Evolutionary conservation across 495 filamentous ascomycete species (phyloP).

Genomic region (Glonium stellatum): DNA sequence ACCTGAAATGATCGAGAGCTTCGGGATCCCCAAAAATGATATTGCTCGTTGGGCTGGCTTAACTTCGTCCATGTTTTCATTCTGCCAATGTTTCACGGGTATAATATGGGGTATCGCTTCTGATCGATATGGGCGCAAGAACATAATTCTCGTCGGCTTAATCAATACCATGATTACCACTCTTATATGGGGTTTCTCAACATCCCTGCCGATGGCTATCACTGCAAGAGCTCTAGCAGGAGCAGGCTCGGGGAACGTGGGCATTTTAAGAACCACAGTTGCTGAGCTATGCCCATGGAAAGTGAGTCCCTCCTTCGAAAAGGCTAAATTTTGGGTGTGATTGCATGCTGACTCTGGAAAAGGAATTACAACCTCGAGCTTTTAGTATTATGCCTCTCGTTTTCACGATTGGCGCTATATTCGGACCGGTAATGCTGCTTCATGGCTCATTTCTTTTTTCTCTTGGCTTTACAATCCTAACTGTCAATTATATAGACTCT

Average conservation of each 20-base stretch:
- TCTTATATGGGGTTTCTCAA: conserved; percentile 72
- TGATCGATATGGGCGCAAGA: conserved; percentile 68
- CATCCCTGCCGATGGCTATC: conserved; percentile 64
- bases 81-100: conserved; percentile 65
- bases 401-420: conserved; percentile 73
- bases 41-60: conserved; percentile 74
- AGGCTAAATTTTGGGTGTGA: neutral
- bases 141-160: conserved; percentile 62
- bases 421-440: conserved; percentile 55
- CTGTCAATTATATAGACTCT: conserved; percentile 40
- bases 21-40: conserved; percentile 63
- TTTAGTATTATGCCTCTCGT: conserved; percentile 81
- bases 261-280: conserved; percentile 63
- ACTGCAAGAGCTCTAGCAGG: conserved; percentile 61
- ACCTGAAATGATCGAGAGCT: conserved; percentile 78
- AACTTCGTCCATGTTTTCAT: conserved; percentile 63
- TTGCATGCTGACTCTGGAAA: neutral
- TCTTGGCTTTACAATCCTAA: neutral
- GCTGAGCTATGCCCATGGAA: conserved; percentile 73
- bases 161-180: conserved; percentile 65
- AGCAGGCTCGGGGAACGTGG: conserved; percentile 59
- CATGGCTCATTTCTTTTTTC: neutral
- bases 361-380: conserved; percentile 69
- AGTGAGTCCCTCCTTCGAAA: neutral
- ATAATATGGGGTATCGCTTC: conserved; percentile 74